Evolutionary conservation across 176 grass and related monocot genomes (phyloP), one percentile per base, ranked within the genome.

Genomic region (Zoysia pacifica): DNA sequence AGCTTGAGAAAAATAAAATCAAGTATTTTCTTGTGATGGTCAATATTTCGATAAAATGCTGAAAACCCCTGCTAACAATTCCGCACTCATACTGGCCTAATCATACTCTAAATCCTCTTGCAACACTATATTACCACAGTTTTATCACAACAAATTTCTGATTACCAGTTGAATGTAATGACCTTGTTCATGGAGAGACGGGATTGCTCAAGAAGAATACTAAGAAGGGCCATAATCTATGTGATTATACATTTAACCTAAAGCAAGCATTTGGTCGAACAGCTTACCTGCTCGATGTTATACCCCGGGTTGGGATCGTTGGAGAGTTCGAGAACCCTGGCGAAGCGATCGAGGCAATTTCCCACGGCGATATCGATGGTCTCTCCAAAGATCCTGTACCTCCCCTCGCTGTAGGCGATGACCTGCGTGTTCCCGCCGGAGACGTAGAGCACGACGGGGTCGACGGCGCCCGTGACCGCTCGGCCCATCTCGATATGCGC

Each of bases 401-500:
- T 82, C 14, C 92, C 92, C 28, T 95, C 90, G 80, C 90, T 98
- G 76, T 94, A 98, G 1, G 96, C 96, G 51, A 98, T 94, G 59
- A 98, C 96, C 78, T 91, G 90, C 28, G 96, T 98, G 82, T 93
- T 98, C 3, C 96, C 96, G 0, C 92, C 90, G 14, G 90, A 94
- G 69, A 98, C 90, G 77, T 94, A 94, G 45, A 94, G 86, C 14
- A 98, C 96, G 52, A 98, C 92, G 7, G 96, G 95, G 82, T 98
- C 92, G 1, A 83, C 75, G 8, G 92, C 92, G 40, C 92, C 83
- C 18, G 92, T 98, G 46, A 98, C 92, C 12, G 80, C 76, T 54
- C 96, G 96, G 18, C 88, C 96, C 96, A 95, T 99, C 84, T 99
- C 96, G 74, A 99, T 89, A 79, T 99, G 92, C 15, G 96, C 96